A percentile compares a stretch with the other conserved stretches of the same genome.
phyloP scores from a whole-genome alignment of 495 filamentous ascomycete species.

The Aspergillus sclerotiicarbonarius region DNA sequence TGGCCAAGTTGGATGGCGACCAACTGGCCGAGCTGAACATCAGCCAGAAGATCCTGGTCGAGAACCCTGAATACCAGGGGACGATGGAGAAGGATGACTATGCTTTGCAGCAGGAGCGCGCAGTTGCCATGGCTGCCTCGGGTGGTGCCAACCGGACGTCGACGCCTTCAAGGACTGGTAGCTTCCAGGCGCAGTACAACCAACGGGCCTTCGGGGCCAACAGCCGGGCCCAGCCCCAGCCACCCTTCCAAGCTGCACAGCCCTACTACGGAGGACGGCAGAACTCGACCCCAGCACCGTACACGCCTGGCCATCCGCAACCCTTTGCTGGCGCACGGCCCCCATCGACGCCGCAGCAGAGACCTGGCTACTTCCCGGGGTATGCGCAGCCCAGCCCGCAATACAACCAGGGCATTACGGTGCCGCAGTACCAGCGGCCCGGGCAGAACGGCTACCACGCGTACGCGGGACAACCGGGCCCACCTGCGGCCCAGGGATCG shows the following conservation, averaged over 20 bases:
- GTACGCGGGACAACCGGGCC: conserved; percentile 31
- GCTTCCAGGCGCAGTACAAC: conserved; percentile 36
- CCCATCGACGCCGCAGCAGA: conserved; percentile 44
- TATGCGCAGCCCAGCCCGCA: conserved; percentile 40
- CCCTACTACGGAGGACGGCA: conserved; percentile 43
- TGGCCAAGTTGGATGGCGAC: conserved; percentile 82
- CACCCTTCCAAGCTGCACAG: conserved; percentile 37
- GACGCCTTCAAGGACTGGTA: conserved; percentile 33
- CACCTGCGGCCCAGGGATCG: conserved; percentile 30
- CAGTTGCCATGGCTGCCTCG: conserved; percentile 29
- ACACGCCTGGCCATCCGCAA: conserved; percentile 33
- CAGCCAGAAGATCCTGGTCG: conserved; percentile 74
- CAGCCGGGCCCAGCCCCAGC: conserved; percentile 30
- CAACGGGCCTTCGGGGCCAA: conserved; percentile 35
- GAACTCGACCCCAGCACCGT: conserved; percentile 32
- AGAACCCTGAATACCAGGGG: conserved; percentile 68
- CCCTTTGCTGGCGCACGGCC: conserved; percentile 37
- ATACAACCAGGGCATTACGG: conserved; percentile 35
- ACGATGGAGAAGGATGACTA: conserved; percentile 85
- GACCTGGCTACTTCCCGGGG: conserved; percentile 34
- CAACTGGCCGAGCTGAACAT: conserved; percentile 78
- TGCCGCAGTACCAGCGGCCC: conserved; percentile 37
- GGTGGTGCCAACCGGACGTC: conserved; percentile 30
- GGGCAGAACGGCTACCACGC: conserved; percentile 41
- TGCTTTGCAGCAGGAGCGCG: conserved; percentile 38